Evolutionary conservation across 345 rosid species (phyloP), one percentile per base, ranked within the genome.

Genomic region (Melaleuca quinquenervia): DNA sequence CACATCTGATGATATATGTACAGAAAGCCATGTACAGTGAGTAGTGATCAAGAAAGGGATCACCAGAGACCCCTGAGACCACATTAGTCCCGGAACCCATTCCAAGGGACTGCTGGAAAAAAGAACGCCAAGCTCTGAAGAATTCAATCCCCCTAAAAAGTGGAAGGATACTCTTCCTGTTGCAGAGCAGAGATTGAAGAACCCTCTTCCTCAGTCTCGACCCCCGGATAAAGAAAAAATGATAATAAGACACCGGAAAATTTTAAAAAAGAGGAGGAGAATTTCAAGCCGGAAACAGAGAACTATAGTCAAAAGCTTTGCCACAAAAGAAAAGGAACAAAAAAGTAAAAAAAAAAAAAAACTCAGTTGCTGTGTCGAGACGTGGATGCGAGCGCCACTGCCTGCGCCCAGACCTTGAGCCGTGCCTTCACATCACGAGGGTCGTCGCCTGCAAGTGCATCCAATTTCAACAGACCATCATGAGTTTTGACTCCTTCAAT

Each of bases 381-480:
- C 26, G 97, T 56, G 11, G 98, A 94, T 7, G 94, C 94, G 21
- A 95, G 88, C 21, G 98, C 98, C 89, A 97, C 99, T 11, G 98
- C 95, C 80, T 96, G 99, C 84, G 99, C 98, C 99, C 99, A 97
- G 55, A 93, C 96, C 91, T 94, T 97, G 14, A 96, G 93, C 90
- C 98, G 89, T 6, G 98, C 98, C 93, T 97, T 97, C 48, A 96
- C 99, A 36, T 96, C 98, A 84, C 94, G 87, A 15, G 99, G 98
- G 87, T 97, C 96, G 90, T 97, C 99, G 13, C 99, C 98, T 97
- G 86, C 82, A 82, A 6, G 7, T 16, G 7, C 80, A 24, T 52
- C 52, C 27, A 51, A 50, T 50, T n/a, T 24, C 24, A 10, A 8
- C 24, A 11, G 27, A 24, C 15, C 51, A 48, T 80, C 26, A 24